A percentile compares a stretch with the other conserved stretches of the same genome.
Evolutionary conservation across 1,284 basidiomycete species (phyloP).

Genomic region (Lignosus rhinocerotis): DNA sequence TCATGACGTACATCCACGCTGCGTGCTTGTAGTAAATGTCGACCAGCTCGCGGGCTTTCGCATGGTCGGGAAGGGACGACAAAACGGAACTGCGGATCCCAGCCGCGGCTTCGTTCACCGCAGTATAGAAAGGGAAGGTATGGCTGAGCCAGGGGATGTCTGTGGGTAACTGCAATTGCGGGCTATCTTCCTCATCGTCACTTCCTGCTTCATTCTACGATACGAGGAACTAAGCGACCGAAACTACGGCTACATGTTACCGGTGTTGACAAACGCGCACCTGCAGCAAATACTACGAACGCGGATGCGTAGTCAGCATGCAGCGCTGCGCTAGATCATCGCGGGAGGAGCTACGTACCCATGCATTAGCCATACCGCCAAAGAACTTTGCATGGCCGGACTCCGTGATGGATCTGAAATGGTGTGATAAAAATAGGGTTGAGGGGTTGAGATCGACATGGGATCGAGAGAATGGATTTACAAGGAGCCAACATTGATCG

Average conservation of each 20-base stretch:
- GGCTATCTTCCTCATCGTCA: conserved; percentile 49
- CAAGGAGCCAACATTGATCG: conserved; percentile 66
- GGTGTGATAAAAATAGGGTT: conserved; percentile 14
- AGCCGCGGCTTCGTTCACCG: conserved; percentile 43
- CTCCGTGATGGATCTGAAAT: conserved; percentile 55
- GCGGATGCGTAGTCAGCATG: conserved; percentile 11
- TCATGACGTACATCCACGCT: conserved; percentile 62
- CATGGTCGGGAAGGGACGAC: conserved; percentile 45
- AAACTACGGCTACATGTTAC: conserved; percentile 15
- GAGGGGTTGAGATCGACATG: background rate
- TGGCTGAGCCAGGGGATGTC: conserved; percentile 60
- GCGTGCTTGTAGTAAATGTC: conserved; percentile 63
- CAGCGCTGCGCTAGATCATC: conserved; percentile 1
- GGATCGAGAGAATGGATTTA: conserved; percentile 35
- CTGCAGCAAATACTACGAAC: conserved; percentile 38
- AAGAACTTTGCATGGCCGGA: conserved; percentile 64
- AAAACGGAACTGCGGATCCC: conserved; percentile 46
- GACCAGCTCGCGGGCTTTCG: conserved; percentile 45
- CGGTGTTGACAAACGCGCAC: conserved; percentile 24
- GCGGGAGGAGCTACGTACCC: conserved; percentile 45
- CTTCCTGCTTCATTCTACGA: conserved; percentile 57
- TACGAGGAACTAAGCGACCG: conserved; percentile 8
- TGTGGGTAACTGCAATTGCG: conserved; percentile 44
- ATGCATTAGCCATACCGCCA: conserved; percentile 64
- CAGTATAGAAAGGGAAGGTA: conserved; percentile 57